A percentile compares a stretch with the other conserved stretches of the same genome.
These are phyloP conservation scores for Gloeophyllum trabeum DNA, from an alignment of 768 basidiomycete genomes.

Conservation along the genomic window DNA sequence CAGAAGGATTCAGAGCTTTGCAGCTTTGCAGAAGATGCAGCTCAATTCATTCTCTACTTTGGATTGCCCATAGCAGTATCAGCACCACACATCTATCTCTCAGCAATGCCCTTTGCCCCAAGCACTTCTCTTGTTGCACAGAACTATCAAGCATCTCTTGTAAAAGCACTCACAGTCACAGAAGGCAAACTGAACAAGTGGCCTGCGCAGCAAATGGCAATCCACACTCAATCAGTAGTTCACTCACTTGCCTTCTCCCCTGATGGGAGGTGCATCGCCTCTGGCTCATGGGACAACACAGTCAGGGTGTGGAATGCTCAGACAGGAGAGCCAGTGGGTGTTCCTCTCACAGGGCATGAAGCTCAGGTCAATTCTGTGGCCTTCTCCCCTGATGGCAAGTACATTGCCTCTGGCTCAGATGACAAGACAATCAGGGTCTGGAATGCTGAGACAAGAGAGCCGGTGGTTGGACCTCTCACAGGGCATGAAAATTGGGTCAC, in stretches of 20 bases:
- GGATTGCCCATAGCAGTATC: conserved; percentile 6
- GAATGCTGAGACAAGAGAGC: neutral
- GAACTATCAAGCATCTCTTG: neutral
- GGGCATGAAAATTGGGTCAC: neutral
- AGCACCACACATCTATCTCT: conserved; percentile 16
- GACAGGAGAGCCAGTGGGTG: neutral
- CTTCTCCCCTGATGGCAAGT: neutral
- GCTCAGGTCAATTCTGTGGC: conserved; percentile 27
- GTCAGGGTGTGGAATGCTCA: neutral
- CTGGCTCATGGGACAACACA: neutral
- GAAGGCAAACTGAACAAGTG: neutral
- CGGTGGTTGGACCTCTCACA: conserved; percentile 2
- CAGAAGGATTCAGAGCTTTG: neutral
- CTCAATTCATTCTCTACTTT: conserved; percentile 9
- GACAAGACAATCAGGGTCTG: conserved; percentile 23
- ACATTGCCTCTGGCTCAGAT: neutral
- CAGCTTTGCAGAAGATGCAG: conserved; percentile 4
- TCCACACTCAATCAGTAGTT: neutral
- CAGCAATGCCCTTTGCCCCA: conserved; percentile 13
- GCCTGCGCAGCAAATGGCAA: too few relatives aligned
- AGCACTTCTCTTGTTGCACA: neutral
- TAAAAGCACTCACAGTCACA: neutral
- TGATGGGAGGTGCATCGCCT: conserved; percentile 2
- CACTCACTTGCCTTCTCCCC: conserved; percentile 1
- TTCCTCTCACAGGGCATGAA: conserved; percentile 12